Base-by-base conservation (phyloP, 495 filamentous ascomycete genomes). In the Penicillium desertorum region DNA sequence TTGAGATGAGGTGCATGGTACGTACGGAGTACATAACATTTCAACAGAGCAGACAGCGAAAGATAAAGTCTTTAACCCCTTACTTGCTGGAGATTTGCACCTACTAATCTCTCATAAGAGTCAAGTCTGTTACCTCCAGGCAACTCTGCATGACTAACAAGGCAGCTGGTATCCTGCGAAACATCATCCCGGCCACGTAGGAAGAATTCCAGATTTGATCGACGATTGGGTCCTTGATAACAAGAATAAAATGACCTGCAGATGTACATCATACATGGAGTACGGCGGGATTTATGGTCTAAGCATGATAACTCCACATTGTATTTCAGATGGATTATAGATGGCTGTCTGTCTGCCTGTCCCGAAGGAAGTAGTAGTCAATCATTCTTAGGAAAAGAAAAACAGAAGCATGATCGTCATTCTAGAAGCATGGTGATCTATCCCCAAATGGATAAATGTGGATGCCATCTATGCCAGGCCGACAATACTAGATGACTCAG, bases 361-460 rank as follows among this genome's bases (percentile, higher is more conserved):
- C 16, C 22, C 22, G 14, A 37, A 37, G 34, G 44, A n/a, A 27
- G 12, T 27, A 27, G 12, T 27, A 6, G 22, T n/a, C 19, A 6
- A 27, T 17, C 41, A 5, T 43, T 42, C 8, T 42, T 20, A 5
- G 8, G 3, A 43, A 20, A 20, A 4, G 19, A 16, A 27, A 27
- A 46, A 10, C 12, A 17, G n/a, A 29, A 34, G 10, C 8, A 48
- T 48, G 27, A 48, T 30, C 42, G 42, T 14, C 42, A 14, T 46
- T 46, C 23, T 27, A 46, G 44, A 46, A 46, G 44, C 16, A 27
- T 16, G 27, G 25, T 47, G 45, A 47, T 47, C 45, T 30, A n/a
- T 10, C 8, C 29, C 47, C 27, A 34, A 50, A 19, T 36, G 11
- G 46, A 34, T 44, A 19, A 5, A 37, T 37, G 16, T 12, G 11